Percentiles rank a stretch among this genome's conserved stretches.
These are phyloP conservation scores for Termitomyces sp. DNA, from an alignment of 768 basidiomycete genomes.

Conservation along the genomic window DNA sequence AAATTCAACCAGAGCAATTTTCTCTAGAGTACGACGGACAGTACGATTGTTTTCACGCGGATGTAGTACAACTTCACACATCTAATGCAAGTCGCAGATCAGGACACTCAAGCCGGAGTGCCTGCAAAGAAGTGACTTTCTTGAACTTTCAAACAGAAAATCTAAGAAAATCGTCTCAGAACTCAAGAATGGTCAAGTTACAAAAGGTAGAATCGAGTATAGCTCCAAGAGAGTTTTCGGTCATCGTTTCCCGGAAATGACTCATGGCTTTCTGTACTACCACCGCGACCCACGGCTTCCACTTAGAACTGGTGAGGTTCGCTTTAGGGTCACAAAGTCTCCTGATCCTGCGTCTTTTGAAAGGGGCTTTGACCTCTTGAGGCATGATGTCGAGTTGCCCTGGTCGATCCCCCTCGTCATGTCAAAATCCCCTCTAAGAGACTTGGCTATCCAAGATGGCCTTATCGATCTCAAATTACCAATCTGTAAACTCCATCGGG, in stretches of 20 bases:
- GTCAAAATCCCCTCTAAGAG: background rate
- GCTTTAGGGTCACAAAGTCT: conserved; percentile 14
- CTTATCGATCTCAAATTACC: too few relatives aligned
- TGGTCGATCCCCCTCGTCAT: conserved; percentile 7
- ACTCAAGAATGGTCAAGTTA: background rate
- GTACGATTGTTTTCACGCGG: too few relatives aligned
- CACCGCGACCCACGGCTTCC: conserved; percentile 1
- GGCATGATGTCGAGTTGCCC: conserved; percentile 3
- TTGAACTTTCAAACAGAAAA: background rate
- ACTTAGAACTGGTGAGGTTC: conserved; percentile 8
- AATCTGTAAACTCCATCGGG: too few relatives aligned
- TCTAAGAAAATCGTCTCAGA: too few relatives aligned
- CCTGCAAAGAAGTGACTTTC: background rate
- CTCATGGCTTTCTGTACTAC: conserved; percentile 17
- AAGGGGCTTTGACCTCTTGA: conserved; percentile 10
- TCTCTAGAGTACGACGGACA: too few relatives aligned
- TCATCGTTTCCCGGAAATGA: background rate
- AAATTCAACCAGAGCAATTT: too few relatives aligned
- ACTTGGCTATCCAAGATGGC: background rate
- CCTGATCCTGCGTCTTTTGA: conserved; percentile 7
- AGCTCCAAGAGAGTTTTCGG: too few relatives aligned
- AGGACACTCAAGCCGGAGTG: background rate
- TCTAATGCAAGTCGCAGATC: too few relatives aligned
- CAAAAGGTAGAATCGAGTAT: too few relatives aligned
- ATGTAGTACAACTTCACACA: too few relatives aligned